These are phyloP conservation scores for Psilocybe sp. DNA, from an alignment of 768 basidiomycete species.

Conservation along the genomic window DNA sequence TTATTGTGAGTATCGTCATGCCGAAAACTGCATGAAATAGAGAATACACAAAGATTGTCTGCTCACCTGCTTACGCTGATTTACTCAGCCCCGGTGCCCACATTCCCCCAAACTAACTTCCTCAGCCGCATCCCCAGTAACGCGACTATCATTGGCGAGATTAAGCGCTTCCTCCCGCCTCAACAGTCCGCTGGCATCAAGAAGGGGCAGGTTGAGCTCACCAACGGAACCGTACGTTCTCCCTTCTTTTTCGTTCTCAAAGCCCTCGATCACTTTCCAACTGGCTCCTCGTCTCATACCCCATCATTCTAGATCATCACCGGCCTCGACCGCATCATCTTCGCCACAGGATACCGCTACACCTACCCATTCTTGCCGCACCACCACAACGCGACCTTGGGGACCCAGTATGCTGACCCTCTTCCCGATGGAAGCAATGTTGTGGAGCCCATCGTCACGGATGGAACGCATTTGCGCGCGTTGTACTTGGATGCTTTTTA, in stretches of 20 bases:
- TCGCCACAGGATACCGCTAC: slow-evolving; percentile 43
- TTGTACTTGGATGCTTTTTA: slow-evolving; percentile 39
- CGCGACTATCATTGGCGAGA: slow-evolving; percentile 36
- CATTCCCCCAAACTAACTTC: slow-evolving; percentile 12
- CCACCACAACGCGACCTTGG: slow-evolving; percentile 29
- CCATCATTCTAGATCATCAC: slow-evolving; percentile 21
- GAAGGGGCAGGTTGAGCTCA: slow-evolving; percentile 29
- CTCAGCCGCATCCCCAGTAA: slow-evolving; percentile 27
- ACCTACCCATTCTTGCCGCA: slow-evolving; percentile 42
- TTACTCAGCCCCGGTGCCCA: slow-evolving; percentile 8
- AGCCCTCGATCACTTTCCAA: not conserved
- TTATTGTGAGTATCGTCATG: not conserved
- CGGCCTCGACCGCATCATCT: slow-evolving; percentile 34
- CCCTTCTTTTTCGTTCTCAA: not conserved
- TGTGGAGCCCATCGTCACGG: slow-evolving; percentile 33
- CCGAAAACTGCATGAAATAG: not conserved
- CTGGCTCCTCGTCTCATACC: not conserved
- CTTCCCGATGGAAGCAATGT: slow-evolving; percentile 3
- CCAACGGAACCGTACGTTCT: slow-evolving; percentile 33
- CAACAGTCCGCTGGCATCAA: slow-evolving; percentile 8
- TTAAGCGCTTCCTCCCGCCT: slow-evolving; percentile 32
- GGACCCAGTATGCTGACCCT: slow-evolving; percentile 19
- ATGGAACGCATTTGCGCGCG: slow-evolving; percentile 37
- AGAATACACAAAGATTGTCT: slow-evolving; percentile 6
- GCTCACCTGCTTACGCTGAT: not conserved